Base-by-base conservation (phyloP, 2,329 filamentous ascomycete genomes). In the Sarocladium oryzae region DNA sequence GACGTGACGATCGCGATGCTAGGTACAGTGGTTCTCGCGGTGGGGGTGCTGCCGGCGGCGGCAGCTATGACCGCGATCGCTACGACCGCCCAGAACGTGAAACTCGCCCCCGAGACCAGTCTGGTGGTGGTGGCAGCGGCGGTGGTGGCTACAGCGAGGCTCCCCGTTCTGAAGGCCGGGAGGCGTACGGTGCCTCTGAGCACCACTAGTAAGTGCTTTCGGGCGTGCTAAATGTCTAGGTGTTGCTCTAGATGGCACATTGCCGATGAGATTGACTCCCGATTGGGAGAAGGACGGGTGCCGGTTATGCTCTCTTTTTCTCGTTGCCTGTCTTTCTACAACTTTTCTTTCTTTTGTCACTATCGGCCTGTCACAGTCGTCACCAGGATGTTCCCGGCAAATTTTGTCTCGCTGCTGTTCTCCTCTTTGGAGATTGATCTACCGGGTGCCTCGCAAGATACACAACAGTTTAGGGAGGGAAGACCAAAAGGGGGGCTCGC, bases 81-180 rank as follows among this genome's bases (percentile, higher is more conserved):
- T 77, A 77, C 46, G 75, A 81, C 50, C 73, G 75, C 50, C 66
- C 62, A 50, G 62, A 73, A 21, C 70, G 71, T 43, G 69, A 72
- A 32, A 61, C 65, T 37, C 69, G 70, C 52, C 60, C 68, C 28
- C 69, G 71, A 32, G 71, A 74, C 36, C 61, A 66, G 33, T 65
- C 67, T 41, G 57, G 64, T 32, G 63, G 62, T 32, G 64, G 64
- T 38, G 40, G 16, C 18, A 24, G 21, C 40, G 40, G 40, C 40
- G 63, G 67, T 23, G 43, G 43, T 23, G 63, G 67, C 54, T 74
- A 74, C 54, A 60, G 65, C 56, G 71, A 73, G n/a, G 63, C 68
- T 48, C 63, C 71, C 51, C 70, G 72, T 53, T 67, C 69, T 35
- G 71, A 74, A 57, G 64, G 66, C 28, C 69, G 72, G 20, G 71